Conservation (phyloP, 345 rosid genomes). For the Moricandia moricandioides region DNA sequence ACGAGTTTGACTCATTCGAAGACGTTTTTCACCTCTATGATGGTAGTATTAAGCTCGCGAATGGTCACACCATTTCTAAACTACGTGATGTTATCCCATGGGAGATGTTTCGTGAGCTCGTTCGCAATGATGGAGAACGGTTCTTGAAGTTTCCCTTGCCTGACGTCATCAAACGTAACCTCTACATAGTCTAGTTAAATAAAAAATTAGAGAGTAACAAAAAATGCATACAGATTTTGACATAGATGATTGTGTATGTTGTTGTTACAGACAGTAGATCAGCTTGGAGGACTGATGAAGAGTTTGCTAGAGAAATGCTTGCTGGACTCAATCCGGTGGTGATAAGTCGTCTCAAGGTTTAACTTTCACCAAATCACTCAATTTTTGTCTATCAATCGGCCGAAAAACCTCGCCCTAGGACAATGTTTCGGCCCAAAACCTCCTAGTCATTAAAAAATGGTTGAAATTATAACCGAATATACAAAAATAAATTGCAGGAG, state of each 20-base stretch:
- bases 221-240: background rate
- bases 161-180: slow-evolving; percentile 75
- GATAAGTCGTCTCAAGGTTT: slow-evolving; percentile 47
- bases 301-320: slow-evolving; percentile 77
- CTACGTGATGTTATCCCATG: slow-evolving; percentile 68
- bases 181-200: background rate
- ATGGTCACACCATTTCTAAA: slow-evolving; percentile 35
- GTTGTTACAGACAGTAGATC: slow-evolving; percentile 37
- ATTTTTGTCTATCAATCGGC: background rate
- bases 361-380: background rate
- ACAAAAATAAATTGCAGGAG: slow-evolving; percentile 43
- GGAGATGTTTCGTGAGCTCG: slow-evolving; percentile 86
- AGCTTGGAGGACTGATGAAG: slow-evolving; percentile 80
- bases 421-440: background rate
- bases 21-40: slow-evolving; percentile 71
- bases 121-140: slow-evolving; percentile 74
- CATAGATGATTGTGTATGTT: background rate
- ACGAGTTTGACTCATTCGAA: slow-evolving; percentile 76
- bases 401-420: too few species aligned
- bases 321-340: slow-evolving; percentile 82
- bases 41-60: slow-evolving; percentile 56
- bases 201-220: background rate
- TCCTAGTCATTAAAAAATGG: background rate
- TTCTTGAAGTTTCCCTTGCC: slow-evolving; percentile 76
- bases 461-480: background rate